Percentiles rank a stretch among this genome's conserved stretches.
Conservation (phyloP, 108 stramenopile genomes). For the Epipyxis sp. region DNA sequence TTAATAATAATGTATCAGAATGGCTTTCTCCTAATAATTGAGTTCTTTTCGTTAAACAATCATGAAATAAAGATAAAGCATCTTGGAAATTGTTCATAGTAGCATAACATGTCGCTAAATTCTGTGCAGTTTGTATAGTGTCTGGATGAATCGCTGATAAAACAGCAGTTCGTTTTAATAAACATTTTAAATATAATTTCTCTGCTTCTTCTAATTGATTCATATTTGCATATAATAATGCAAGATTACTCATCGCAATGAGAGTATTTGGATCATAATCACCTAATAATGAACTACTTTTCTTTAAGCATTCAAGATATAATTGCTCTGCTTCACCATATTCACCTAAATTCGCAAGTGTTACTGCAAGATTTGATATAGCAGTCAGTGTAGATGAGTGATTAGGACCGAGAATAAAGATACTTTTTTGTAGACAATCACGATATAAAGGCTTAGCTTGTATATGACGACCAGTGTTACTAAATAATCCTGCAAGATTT, state of each 20-base stretch:
- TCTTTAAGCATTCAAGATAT: constrained; percentile 2
- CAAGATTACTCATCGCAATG: neutral
- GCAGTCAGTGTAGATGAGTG: neutral
- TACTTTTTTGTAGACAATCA: neutral
- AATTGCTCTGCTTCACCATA: neutral
- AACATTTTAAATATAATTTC: neutral
- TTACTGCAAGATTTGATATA: neutral
- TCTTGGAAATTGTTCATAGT: neutral
- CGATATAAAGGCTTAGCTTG: neutral
- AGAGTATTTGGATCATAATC: neutral
- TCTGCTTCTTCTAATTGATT: neutral
- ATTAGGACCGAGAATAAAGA: neutral
- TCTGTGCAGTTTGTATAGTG: neutral
- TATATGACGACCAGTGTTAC: neutral
- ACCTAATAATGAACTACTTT: neutral
- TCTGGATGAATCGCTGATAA: neutral
- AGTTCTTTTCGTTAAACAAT: neutral
- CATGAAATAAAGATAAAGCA: neutral
- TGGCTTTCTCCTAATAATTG: constrained; percentile 2
- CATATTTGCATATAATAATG: neutral
- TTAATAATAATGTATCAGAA: neutral
- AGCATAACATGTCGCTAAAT: neutral
- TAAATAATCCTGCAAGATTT: neutral
- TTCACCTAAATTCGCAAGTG: neutral
- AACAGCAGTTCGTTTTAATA: neutral